Base-by-base conservation (phyloP, 148 eudicot genomes). In the Gaultheria prostrata region DNA sequence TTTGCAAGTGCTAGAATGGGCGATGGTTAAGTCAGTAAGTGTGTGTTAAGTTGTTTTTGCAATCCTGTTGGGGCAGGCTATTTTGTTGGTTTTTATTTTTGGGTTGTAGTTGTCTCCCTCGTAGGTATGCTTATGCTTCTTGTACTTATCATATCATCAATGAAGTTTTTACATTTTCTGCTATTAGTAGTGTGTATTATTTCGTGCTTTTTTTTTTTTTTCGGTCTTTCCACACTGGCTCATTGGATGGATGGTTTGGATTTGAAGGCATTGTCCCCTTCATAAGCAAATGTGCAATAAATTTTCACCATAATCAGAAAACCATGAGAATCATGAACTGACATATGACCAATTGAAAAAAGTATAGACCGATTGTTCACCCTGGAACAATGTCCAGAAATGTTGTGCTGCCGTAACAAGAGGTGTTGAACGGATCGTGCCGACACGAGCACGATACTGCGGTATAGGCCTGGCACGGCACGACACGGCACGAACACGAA, bases 211-310 rank as follows among this genome's bases (percentile, higher is more conserved):
- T 17, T 1, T 54, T 18, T 54, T 3, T 54, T n/a, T n/a, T n/a
- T n/a, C n/a, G n/a, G 57, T 14, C 20, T 54, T 54, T n/a, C n/a
- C n/a, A n/a, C n/a, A n/a, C n/a, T n/a, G n/a, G n/a, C n/a, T n/a
- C n/a, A n/a, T n/a, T n/a, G n/a, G n/a, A n/a, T n/a, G n/a, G n/a
- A n/a, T n/a, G n/a, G 57, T 3, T 54, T 54, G 50, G 50, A 9
- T 48, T 48, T 82, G 88, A 46, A 30, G 92, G 94, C 39, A 93
- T 43, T 75, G 97, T 92, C 26, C 97, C 97, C 94, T 93, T 86
- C 65, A 83, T 24, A 73, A 79, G 21, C 12, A 35, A 32, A 39
- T 12, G 26, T 33, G 5, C 20, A 70, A 32, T 14, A 12, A 70
- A 70, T 26, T 30, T 1, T 32, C 75, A 70, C 45, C 32, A 70